Conservation (phyloP, 139 green algal species). For the Chlamydomonas applanata region DNA sequence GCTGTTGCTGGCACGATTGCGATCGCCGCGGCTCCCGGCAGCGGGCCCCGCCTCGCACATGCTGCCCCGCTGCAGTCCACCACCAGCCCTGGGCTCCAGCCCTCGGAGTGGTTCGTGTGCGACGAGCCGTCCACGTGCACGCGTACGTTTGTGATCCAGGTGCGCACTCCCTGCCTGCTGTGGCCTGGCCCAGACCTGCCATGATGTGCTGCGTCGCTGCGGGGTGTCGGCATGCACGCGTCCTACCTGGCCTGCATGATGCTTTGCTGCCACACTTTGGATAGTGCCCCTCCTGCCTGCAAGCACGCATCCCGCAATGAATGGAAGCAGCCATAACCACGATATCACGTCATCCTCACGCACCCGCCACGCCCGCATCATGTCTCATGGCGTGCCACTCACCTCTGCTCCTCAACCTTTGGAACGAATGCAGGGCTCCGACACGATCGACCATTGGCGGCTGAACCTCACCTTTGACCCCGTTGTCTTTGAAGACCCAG, state of each 20-base stretch:
- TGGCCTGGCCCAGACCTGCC: not conserved
- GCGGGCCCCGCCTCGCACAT: not conserved
- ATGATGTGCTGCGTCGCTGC: not conserved
- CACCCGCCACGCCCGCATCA: too few species aligned
- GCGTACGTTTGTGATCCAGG: constrained; percentile 84
- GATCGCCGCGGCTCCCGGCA: constrained; percentile 5
- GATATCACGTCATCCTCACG: too few species aligned
- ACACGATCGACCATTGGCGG: constrained; percentile 76
- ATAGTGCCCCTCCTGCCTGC: too few species aligned
- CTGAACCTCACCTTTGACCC: constrained; percentile 96
- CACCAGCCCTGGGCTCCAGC: constrained; percentile 25
- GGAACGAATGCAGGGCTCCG: constrained; percentile 29
- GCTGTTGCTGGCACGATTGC: constrained; percentile 8
- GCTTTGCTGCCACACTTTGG: not conserved
- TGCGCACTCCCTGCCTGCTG: constrained; percentile 15
- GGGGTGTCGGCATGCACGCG: not conserved
- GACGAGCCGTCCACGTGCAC: constrained; percentile 63
- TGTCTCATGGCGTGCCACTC: too few species aligned
- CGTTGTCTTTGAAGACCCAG: constrained; percentile 87
- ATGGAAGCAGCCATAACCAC: too few species aligned
- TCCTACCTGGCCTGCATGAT: not conserved
- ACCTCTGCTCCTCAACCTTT: too few species aligned
- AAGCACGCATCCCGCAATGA: too few species aligned
- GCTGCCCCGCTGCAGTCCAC: not conserved
- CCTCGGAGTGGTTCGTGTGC: constrained; percentile 82